Percentiles rank a stretch among this genome's conserved stretches.
Conservation (phyloP, 2,329 filamentous ascomycete genomes). For the Arthrobotrys pseudoclavata region DNA sequence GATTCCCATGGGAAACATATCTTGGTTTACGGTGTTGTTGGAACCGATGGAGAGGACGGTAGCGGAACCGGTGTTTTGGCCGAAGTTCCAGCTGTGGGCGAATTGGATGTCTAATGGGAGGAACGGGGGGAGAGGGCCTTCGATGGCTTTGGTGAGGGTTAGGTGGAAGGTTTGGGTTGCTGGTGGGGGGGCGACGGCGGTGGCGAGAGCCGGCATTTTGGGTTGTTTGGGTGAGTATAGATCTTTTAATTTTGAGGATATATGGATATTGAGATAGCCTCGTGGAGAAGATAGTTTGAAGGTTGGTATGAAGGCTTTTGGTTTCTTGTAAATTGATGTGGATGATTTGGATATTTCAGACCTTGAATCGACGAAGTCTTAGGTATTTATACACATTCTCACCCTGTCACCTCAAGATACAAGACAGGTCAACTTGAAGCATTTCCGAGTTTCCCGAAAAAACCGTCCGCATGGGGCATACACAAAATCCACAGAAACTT, state of each 20-base stretch:
- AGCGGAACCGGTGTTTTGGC: conserved; percentile 36
- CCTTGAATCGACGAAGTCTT: neutral
- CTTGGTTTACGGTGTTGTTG: conserved; percentile 43
- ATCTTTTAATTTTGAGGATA: too few relatives aligned
- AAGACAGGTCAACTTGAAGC: too few relatives aligned
- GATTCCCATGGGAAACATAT: conserved; percentile 44
- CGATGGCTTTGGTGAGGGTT: conserved; percentile 47
- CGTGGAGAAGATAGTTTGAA: neutral
- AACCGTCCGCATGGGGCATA: neutral
- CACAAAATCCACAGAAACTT: neutral
- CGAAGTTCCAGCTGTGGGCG: conserved; percentile 51
- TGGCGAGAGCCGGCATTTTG: conserved; percentile 52
- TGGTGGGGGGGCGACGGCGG: conserved; percentile 27
- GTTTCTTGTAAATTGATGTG: neutral
- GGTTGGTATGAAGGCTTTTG: neutral
- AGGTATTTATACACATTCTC: neutral
- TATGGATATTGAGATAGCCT: neutral
- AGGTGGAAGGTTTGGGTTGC: conserved; percentile 48
- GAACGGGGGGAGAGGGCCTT: conserved; percentile 31
- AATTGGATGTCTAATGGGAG: conserved; percentile 55
- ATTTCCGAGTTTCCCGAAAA: neutral
- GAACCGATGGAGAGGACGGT: conserved; percentile 49
- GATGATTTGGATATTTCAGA: neutral
- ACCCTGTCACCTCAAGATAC: neutral
- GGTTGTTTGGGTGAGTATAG: neutral